A percentile compares a stretch with the other conserved stretches of the same genome.
phyloP scores from a whole-genome alignment of 2,329 filamentous ascomycete genomes.

The Neocatenulostroma microsporum region DNA sequence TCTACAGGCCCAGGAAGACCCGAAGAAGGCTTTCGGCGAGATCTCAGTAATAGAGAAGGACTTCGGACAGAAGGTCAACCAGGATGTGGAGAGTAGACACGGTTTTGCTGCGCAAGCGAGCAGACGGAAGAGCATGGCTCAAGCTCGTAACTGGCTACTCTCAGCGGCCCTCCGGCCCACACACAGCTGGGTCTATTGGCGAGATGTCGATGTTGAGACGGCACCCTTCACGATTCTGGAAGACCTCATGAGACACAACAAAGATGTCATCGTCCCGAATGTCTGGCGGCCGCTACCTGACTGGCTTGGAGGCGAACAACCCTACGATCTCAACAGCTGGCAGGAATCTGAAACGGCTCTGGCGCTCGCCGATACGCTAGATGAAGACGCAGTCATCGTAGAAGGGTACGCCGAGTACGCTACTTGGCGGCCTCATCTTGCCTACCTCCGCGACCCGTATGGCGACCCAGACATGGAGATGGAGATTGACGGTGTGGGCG shows the following conservation, averaged over 20 bases:
- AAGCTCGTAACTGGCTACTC: slow-evolving; percentile 92
- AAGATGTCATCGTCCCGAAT: slow-evolving; percentile 97
- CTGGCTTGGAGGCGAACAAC: slow-evolving; percentile 97
- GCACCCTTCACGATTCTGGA: slow-evolving; percentile 94
- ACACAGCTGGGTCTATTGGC: slow-evolving; percentile 99
- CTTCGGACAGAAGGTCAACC: slow-evolving; percentile 94
- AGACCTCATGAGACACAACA: slow-evolving; percentile 97
- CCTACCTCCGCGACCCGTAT: slow-evolving; percentile 92
- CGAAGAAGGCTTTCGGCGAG: slow-evolving; percentile 80
- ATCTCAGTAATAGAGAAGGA: slow-evolving; percentile 98
- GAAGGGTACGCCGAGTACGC: slow-evolving; percentile 98
- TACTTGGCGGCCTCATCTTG: slow-evolving; percentile 94
- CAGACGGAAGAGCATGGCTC: slow-evolving; percentile 92
- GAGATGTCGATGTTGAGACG: slow-evolving; percentile 96
- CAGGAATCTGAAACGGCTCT: slow-evolving; percentile 97
- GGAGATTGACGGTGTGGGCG: slow-evolving; percentile 96
- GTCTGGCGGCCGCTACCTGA: slow-evolving; percentile 98
- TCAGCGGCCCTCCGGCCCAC: slow-evolving; percentile 88
- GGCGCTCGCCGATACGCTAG: slow-evolving; percentile 84
- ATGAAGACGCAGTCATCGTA: slow-evolving; percentile 97
- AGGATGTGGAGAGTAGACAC: slow-evolving; percentile 95
- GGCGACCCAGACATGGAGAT: slow-evolving; percentile 99
- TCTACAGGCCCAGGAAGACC: slow-evolving; percentile 71
- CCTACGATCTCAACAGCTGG: slow-evolving; percentile 98
- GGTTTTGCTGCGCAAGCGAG: slow-evolving; percentile 94